Evolutionary conservation across 805 yeast genomes (phyloP).

Genomic region (Yamadazyma laniorum): DNA sequence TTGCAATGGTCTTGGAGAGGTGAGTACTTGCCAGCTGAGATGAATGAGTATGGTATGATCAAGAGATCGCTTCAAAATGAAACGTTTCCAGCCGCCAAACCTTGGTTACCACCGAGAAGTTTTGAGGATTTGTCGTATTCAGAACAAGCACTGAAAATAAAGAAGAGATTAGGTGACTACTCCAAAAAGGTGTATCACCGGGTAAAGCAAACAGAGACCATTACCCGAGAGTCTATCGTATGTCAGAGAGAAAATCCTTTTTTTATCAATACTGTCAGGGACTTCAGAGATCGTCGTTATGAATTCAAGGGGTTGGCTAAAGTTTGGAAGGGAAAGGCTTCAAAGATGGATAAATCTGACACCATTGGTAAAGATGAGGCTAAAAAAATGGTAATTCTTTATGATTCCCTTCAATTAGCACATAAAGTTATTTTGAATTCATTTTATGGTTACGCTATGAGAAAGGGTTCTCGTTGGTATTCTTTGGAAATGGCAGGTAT

Average conservation of each 20-base stretch:
- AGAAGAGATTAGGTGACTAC: constrained; percentile 77
- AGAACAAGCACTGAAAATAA: constrained; percentile 75
- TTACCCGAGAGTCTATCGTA: constrained; percentile 87
- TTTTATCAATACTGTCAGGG: constrained; percentile 90
- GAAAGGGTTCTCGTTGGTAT: constrained; percentile 99
- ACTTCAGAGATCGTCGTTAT: constrained; percentile 92
- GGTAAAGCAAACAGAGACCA: constrained; percentile 75
- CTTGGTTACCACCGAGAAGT: constrained; percentile 55
- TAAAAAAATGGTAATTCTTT: constrained; percentile 85
- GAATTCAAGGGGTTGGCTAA: constrained; percentile 93
- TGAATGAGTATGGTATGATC: constrained; percentile 88
- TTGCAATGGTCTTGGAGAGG: constrained; percentile 99
- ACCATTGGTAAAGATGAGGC: constrained; percentile 79
- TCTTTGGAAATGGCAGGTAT: constrained; percentile 99
- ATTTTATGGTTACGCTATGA: constrained; percentile 97
- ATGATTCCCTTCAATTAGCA: constrained; percentile 93
- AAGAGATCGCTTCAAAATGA: constrained; percentile 80
- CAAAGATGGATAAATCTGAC: constrained; percentile 50
- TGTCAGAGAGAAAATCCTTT: constrained; percentile 98
- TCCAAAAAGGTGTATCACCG: constrained; percentile 83
- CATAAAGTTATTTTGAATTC: constrained; percentile 96
- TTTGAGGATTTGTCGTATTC: constrained; percentile 75
- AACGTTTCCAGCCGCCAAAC: constrained; percentile 60
- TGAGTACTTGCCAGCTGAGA: constrained; percentile 86
- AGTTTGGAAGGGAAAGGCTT: constrained; percentile 83